A percentile compares a stretch with the other conserved stretches of the same genome.
These are phyloP conservation scores for Kuraishia capsulata DNA, from an alignment of 805 yeast genomes.

Conservation along the genomic window DNA sequence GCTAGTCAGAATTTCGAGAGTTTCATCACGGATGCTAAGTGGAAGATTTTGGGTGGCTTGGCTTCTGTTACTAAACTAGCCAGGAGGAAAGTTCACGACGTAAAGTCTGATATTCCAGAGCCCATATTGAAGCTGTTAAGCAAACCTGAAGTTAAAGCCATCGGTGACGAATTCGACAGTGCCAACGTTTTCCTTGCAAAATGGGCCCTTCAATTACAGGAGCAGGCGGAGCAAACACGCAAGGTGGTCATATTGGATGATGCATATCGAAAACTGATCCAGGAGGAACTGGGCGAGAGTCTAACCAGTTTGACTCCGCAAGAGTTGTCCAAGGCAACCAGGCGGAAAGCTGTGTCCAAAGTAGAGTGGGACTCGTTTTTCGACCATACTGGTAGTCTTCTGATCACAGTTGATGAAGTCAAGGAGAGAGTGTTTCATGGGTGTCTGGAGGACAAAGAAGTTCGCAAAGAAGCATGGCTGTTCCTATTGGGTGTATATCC, in stretches of 20 bases:
- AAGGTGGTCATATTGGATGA: constrained; percentile 46
- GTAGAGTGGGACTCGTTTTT: constrained; percentile 84
- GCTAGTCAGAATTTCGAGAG: constrained; percentile 28
- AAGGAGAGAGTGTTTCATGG: constrained; percentile 86
- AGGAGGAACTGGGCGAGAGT: constrained; percentile 50
- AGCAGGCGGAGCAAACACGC: constrained; percentile 68
- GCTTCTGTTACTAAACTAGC: constrained; percentile 70
- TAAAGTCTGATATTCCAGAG: constrained; percentile 46
- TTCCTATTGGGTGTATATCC: constrained; percentile 78
- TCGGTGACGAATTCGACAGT: constrained; percentile 87
- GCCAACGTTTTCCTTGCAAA: constrained; percentile 89
- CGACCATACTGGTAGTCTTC: constrained; percentile 67
- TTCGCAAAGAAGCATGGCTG: constrained; percentile 76
- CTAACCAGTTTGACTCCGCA: constrained; percentile 43
- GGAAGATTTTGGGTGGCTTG: constrained; percentile 78
- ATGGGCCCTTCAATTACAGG: constrained; percentile 93
- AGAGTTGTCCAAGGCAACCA: constrained; percentile 50
- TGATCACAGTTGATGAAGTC: constrained; percentile 68
- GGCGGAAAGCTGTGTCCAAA: constrained; percentile 56
- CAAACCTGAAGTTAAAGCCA: constrained; percentile 70
- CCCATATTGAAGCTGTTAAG: constrained; percentile 49
- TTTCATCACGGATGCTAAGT: constrained; percentile 60
- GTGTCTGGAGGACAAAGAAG: constrained; percentile 48
- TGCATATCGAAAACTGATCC: constrained; percentile 44
- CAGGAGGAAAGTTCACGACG: constrained; percentile 52